Base-by-base conservation (phyloP, 495 filamentous ascomycete species). In the Penicillium roqueforti region DNA sequence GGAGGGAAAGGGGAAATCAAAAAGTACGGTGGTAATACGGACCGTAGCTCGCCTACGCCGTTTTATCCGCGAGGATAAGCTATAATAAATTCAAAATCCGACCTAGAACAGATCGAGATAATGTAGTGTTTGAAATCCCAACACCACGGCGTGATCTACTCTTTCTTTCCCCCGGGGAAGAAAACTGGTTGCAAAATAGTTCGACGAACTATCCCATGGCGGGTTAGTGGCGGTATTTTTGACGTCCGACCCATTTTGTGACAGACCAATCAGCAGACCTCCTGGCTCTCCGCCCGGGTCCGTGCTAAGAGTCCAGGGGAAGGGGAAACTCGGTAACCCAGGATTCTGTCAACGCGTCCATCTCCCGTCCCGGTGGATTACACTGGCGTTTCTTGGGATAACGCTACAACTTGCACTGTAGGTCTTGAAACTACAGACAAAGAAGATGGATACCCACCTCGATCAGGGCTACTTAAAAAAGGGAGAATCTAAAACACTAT, bases 201-300 rank as follows among this genome's bases (percentile, higher is more conserved):
- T 58, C 54, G 55, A 57, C 8, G 37, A 48, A 22, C 48, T 47
- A 20, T 56, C 5, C 60, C 51, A 6, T 18, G 26, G 32, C 37
- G 26, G 53, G 60, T 57, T 66, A 64, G 54, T 40, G 32, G 47
- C 44, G 34, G 63, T 63, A 66, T 57, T 66, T 63, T 58, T 40
- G 54, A 41, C 31, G 18, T 18, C 44, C 20, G 42, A 26, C 44
- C 42, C 29, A n/a, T 28, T 48, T 51, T 55, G 31, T 59, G 51
- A 54, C 31, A 46, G 50, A 29, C 49, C 42, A 57, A 53, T 48
- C 25, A 57, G 36, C 11, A 14, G 11, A 9, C 42, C 36, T 42
- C 22, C 38, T 16, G 8, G 0, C 16, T 23, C 49, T 38, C 53
- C 51, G 31, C 43, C 53, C 43, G 31, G 42, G 40, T 41, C 53